Conservation (phyloP, 257 asterid species). For the Anisodus tanguticus region DNA sequence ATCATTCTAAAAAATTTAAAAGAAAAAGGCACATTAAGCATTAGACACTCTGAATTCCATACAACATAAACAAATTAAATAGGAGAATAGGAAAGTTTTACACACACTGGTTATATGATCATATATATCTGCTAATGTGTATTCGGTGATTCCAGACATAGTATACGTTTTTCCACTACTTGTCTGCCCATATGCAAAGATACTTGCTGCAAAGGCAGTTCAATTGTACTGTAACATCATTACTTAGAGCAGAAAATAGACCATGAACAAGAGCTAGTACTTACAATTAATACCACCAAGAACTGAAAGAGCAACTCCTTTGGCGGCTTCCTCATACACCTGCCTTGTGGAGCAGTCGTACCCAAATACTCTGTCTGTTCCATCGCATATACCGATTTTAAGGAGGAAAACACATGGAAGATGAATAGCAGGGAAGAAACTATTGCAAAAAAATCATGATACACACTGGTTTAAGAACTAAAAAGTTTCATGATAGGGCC, state of each 20-base stretch:
- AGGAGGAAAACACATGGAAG: not conserved
- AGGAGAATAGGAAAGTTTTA: not conserved
- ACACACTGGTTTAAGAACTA: not conserved
- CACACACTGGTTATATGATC: conserved; percentile 50
- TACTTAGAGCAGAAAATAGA: not conserved
- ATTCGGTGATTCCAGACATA: conserved; percentile 60
- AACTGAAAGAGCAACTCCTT: conserved; percentile 78
- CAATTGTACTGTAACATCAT: conserved; percentile 49
- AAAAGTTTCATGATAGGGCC: not conserved
- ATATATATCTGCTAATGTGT: conserved; percentile 55
- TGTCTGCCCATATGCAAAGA: conserved; percentile 74
- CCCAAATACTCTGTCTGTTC: conserved; percentile 80
- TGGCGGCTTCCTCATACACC: conserved; percentile 88
- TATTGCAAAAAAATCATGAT: not conserved
- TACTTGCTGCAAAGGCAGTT: conserved; percentile 60
- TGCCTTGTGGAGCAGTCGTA: conserved; percentile 58
- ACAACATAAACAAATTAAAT: not conserved
- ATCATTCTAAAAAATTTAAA: conserved; percentile 34
- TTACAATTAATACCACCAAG: conserved; percentile 84
- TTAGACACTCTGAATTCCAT: not conserved
- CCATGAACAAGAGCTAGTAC: conserved; percentile 33
- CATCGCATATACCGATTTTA: conserved; percentile 5
- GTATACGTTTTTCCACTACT: conserved; percentile 77
- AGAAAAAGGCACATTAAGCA: not conserved
- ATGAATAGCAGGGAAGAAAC: not conserved